Conservation (phyloP, 306 rosid genomes). For the Gleditsia sinensis region DNA sequence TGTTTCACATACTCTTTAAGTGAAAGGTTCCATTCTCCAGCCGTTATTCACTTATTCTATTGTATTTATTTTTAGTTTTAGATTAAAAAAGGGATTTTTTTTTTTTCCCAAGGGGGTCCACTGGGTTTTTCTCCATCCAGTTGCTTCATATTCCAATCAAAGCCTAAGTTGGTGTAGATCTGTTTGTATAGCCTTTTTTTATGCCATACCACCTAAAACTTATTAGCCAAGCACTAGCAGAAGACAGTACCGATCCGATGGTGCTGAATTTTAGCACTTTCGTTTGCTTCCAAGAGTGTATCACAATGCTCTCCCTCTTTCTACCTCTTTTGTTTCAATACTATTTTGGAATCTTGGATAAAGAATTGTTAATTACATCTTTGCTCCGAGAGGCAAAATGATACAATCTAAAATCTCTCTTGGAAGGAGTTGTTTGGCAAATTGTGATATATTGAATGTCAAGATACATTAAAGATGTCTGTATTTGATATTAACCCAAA, state of each 20-base stretch:
- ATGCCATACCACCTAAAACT: background rate
- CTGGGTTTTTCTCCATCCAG: background rate
- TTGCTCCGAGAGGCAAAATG: slow-evolving; percentile 13
- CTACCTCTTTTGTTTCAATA: background rate
- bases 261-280: slow-evolving; percentile 26
- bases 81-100: no score
- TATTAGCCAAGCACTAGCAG: background rate
- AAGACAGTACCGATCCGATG: background rate
- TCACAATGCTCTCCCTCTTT: background rate
- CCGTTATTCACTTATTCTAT: slow-evolving; percentile 37
- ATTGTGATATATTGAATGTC: no score
- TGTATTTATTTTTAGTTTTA: no score
- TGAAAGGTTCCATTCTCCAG: slow-evolving; percentile 35
- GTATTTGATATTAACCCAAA: no score
- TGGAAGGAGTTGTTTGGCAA: no score
- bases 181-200: no score
- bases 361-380: background rate
- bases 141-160: slow-evolving; percentile 23
- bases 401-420: slow-evolving; percentile 5
- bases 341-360: background rate
- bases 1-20: background rate
- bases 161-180: background rate
- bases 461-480: no score
- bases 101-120: slow-evolving; percentile 16
- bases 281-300: background rate